Evolutionary conservation across 305 asterid genomes (phyloP), one percentile per base, ranked within the genome.

Genomic region (Fraxinus paxiana): DNA sequence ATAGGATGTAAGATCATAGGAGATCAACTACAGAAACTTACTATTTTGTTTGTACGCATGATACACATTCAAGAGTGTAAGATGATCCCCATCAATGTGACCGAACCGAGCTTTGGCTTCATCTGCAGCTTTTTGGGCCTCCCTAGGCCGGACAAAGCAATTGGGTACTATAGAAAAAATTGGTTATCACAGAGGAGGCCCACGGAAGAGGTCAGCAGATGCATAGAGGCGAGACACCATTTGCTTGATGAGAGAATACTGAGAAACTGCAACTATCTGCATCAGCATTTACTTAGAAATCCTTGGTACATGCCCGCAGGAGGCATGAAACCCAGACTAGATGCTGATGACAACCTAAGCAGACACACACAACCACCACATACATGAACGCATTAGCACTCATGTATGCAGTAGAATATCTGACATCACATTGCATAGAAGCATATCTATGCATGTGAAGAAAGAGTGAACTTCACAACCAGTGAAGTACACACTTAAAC

Each of bases 121-220:
- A 82, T 96, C 99, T 4, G 98, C 98, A 89, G 98, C 98, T 82
- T 92, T 94, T 86, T 94, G 98, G 73, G 97, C 98, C 85, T 93
- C 98, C 84, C 97, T 94, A 89, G 98, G 99, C 97, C 98, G 96
- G 92, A 96, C 85, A 91, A 96, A 96, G 98, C 98, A 96, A 90
- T 96, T 96, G 92, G 98, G 99, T 93, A 96, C 99, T 96, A 94
- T 90, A 94, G 97, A 96, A 94, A 94, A 92, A 96, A 96, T 85
- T 91, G 91, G 92, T 91, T 86, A 94, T 92, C 97, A 94, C 98
- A 96, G 98, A 89, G 89, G 98, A 92, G 94, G 98, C 90, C 99
- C 99, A 92, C 88, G 90, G 98, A 85, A 92, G 99, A 92, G 99
- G 99, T 94, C 98, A 96, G 98, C 98, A 94, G 98, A 96, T 92